Base-by-base conservation (phyloP, 805 yeast species). In the Phaffomyces opuntiae region DNA sequence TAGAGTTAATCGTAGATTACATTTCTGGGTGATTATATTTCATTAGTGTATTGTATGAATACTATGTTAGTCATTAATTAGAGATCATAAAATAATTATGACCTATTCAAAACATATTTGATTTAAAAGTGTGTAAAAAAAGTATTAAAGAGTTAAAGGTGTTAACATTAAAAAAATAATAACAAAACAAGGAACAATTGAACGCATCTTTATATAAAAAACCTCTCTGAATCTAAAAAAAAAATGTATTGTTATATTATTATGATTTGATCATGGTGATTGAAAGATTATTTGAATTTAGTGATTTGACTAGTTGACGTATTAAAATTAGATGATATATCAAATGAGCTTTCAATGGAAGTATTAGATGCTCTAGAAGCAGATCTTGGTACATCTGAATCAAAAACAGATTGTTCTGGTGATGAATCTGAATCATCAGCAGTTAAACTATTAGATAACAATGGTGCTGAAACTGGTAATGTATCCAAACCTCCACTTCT, bases 361-460 rank as follows among this genome's bases (percentile, higher is more conserved):
- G 64, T 62, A 35, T 60, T 62, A 14, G 70, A 66, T n/a, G 68
- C 56, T 43, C 66, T 56, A 27, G 66, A 62, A 19, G 51, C 49
- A 8, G 63, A 60, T 40, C 59, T 56, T 13, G 59, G 55, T 17
- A 53, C 47, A 40, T 51, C 52, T 5, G 48, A 48, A 45, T 65
- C 70, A 49, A 65, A 66, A 3, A 64, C 57, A 4, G 37, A 35
- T 12, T 16, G 19, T 49, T 27, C 56, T 47, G 45, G 49, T 7
- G 53, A 46, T 14, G 53, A 45, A 39, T 43, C 46, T 5, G 47
- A 43, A 32, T 50, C 51, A 37, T 46, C 46, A 31, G 29, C 24
- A n/a, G 17, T n/a, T 32, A 43, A 29, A 12, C 27, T 21, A 29
- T 29, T 29, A 29, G 31, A 29, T 29, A 29, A 29, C 9, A 40